Evolutionary conservation across 345 rosid species (phyloP).

Genomic region (Stellera chamaejasme): DNA sequence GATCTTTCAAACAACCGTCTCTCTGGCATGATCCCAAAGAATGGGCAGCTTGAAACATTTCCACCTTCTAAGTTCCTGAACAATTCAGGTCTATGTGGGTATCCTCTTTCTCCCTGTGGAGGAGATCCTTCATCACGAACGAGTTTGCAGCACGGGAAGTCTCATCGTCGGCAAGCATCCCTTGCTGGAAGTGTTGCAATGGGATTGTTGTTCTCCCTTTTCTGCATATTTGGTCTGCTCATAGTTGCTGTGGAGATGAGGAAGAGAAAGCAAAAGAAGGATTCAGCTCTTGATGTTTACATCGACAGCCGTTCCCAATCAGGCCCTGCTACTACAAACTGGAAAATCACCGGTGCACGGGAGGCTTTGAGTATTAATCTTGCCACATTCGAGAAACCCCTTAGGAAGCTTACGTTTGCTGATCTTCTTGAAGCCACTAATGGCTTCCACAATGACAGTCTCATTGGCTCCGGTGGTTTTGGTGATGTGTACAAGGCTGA

Average conservation of each 20-base stretch:
- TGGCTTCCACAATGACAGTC: constrained; percentile 72
- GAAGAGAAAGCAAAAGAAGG: constrained; percentile 69
- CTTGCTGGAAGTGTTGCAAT: constrained; percentile 73
- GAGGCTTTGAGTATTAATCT: constrained; percentile 86
- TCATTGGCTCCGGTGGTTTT: constrained; percentile 94
- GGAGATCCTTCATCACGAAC: constrained; percentile 12
- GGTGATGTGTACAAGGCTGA: constrained; percentile 94
- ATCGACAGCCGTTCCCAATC: constrained; percentile 57
- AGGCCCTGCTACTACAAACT: constrained; percentile 54
- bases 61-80: constrained; percentile 49
- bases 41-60: constrained; percentile 79
- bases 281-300: constrained; percentile 44
- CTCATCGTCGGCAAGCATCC: constrained; percentile 44
- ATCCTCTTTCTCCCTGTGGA: constrained; percentile 57
- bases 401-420: constrained; percentile 73
- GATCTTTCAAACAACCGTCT: constrained; percentile 69
- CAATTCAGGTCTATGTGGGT: constrained; percentile 86
- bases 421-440: constrained; percentile 94
- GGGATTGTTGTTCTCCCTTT: constrained; percentile 74
- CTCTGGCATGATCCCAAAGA: constrained; percentile 63
- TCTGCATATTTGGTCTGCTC: constrained; percentile 64
- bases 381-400: constrained; percentile 80
- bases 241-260: constrained; percentile 52
- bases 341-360: constrained; percentile 61
- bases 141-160: constrained; percentile 36